phyloP scores from a whole-genome alignment of 2,329 filamentous ascomycete species.

The Plectosphaerella sp. region DNA sequence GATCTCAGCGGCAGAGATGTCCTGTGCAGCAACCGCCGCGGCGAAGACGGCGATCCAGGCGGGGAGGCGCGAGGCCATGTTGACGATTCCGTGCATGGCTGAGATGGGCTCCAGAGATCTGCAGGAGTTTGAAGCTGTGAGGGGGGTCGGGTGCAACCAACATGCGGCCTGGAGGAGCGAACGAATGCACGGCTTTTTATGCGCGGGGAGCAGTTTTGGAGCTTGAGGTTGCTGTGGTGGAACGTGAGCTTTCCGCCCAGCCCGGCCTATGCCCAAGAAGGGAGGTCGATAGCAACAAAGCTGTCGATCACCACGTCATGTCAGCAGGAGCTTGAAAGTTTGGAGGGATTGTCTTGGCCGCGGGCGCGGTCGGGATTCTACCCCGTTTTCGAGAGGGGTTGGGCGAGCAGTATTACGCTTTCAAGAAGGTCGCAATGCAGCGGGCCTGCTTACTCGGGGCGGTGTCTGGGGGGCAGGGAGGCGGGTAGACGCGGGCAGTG shows the following conservation, averaged over 20 bases:
- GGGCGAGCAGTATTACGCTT: neutral
- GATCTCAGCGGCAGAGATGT: slow-evolving; percentile 7
- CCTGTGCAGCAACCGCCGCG: slow-evolving; percentile 1
- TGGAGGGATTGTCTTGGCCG: neutral
- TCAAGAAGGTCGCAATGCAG: neutral
- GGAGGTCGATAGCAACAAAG: neutral
- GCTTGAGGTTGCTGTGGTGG: neutral
- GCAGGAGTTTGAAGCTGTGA: neutral
- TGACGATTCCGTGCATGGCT: slow-evolving; percentile 1
- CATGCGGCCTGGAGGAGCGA: neutral
- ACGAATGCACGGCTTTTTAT: neutral
- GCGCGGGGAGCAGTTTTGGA: neutral
- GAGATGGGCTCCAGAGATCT: neutral
- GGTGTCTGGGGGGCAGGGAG: too few species aligned
- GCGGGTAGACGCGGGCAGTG: too few species aligned
- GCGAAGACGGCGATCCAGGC: neutral
- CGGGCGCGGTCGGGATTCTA: neutral
- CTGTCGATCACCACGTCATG: neutral
- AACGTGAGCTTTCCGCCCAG: neutral
- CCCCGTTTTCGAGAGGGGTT: neutral
- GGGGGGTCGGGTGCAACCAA: neutral
- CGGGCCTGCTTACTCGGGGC: too few species aligned
- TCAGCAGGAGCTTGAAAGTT: neutral
- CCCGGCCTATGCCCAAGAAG: neutral
- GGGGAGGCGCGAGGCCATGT: slow-evolving; percentile 1